Percentiles rank a stretch among this genome's conserved stretches.
Evolutionary conservation across 352 stramenopile species (phyloP).

Genomic region (Globisporangium megalacanthum): DNA sequence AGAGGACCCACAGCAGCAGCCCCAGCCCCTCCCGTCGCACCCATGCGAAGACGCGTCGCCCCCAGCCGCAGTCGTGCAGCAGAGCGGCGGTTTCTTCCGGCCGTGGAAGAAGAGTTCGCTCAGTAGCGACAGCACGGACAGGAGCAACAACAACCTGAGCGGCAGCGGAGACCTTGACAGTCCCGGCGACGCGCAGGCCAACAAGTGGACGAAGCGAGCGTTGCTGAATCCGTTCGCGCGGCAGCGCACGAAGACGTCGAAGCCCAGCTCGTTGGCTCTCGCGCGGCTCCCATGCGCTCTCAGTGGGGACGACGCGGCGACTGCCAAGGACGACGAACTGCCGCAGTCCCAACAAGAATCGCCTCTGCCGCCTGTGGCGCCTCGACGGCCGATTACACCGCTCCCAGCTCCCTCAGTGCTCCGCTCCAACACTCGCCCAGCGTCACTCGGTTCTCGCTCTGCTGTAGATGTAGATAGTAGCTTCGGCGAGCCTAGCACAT

Average conservation of each 20-base stretch:
- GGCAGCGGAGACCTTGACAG: neutral
- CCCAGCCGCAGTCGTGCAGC: constrained; percentile 6
- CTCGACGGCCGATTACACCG: constrained; percentile 12
- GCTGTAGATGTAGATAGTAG: too few species aligned
- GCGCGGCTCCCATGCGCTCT: neutral
- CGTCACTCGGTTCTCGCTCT: neutral
- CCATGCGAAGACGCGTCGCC: constrained; percentile 13
- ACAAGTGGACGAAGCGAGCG: constrained; percentile 74
- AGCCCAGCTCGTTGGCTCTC: neutral
- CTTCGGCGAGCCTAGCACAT: neutral
- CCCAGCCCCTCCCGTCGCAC: constrained; percentile 9
- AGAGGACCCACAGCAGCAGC: constrained; percentile 11
- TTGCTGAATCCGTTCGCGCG: constrained; percentile 70
- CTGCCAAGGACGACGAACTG: constrained; percentile 9
- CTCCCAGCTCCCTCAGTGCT: constrained; percentile 5
- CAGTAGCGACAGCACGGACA: constrained; percentile 19
- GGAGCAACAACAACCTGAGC: constrained; percentile 6
- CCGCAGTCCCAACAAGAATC: neutral
- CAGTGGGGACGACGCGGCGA: neutral
- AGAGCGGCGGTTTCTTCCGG: constrained; percentile 39
- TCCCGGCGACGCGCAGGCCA: constrained; percentile 14
- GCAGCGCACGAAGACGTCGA: constrained; percentile 4
- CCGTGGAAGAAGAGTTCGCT: constrained; percentile 40
- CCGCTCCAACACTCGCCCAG: neutral
- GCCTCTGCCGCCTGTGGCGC: neutral